These are phyloP conservation scores for Tolypocladium album DNA, from an alignment of 2,329 filamentous ascomycete species.

Conservation along the genomic window DNA sequence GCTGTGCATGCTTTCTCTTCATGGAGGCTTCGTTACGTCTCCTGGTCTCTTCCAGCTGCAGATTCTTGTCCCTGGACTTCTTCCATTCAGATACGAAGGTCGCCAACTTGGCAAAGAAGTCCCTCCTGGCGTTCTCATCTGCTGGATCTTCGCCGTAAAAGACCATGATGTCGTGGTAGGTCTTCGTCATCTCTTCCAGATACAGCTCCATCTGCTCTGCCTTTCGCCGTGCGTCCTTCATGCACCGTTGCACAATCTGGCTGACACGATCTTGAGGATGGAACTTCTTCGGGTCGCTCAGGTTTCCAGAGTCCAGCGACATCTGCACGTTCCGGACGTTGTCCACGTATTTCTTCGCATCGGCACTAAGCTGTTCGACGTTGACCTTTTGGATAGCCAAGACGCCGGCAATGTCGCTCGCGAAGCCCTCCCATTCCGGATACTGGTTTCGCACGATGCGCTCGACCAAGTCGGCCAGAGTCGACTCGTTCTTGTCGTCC, in stretches of 20 bases:
- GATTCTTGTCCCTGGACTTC: constrained; percentile 90
- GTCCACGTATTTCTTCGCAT: constrained; percentile 86
- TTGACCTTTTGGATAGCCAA: constrained; percentile 80
- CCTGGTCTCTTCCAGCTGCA: constrained; percentile 67
- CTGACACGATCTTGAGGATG: constrained; percentile 93
- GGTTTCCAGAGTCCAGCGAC: constrained; percentile 83
- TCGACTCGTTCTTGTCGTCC: constrained; percentile 97
- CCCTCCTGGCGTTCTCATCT: constrained; percentile 85
- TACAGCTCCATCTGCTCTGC: constrained; percentile 93
- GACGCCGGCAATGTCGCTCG: constrained; percentile 73
- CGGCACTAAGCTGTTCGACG: constrained; percentile 78
- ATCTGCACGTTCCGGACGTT: constrained; percentile 91
- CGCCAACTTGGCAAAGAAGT: constrained; percentile 92
- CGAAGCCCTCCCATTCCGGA: constrained; percentile 85
- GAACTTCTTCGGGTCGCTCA: constrained; percentile 95
- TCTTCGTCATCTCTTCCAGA: constrained; percentile 81
- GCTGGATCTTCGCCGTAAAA: constrained; percentile 92
- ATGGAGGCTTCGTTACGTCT: constrained; percentile 84
- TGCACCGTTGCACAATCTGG: constrained; percentile 79
- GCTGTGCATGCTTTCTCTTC: constrained; percentile 75
- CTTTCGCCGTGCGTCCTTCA: constrained; percentile 95
- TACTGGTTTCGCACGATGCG: constrained; percentile 95
- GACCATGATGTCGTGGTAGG: constrained; percentile 89
- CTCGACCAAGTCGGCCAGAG: constrained; percentile 90
- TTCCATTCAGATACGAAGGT: constrained; percentile 90